These are phyloP conservation scores for Emydomyces testavorans DNA, from an alignment of 2,329 filamentous ascomycete species.

Conservation along the genomic window DNA sequence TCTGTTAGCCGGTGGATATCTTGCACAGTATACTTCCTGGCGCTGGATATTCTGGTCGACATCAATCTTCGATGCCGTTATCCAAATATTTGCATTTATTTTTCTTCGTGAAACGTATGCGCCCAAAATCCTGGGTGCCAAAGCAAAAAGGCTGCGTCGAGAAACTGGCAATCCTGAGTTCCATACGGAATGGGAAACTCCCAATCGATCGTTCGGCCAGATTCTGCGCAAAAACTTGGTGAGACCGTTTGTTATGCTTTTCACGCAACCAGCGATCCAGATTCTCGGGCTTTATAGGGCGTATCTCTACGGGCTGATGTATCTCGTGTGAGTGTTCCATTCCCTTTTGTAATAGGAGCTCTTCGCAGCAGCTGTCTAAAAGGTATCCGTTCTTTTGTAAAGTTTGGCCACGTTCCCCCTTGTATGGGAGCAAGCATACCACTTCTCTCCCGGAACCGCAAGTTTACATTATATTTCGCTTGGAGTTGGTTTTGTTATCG, in stretches of 20 bases:
- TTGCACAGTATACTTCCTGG: slow-evolving; percentile 54
- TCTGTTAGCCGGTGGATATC: slow-evolving; percentile 46
- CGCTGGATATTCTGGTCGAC: slow-evolving; percentile 63
- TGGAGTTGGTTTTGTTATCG: slow-evolving; percentile 51
- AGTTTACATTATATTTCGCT: slow-evolving; percentile 54
- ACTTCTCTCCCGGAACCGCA: slow-evolving; percentile 46
- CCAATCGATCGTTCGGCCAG: slow-evolving; percentile 24
- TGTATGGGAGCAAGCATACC: slow-evolving; percentile 47
- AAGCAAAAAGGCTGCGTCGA: slow-evolving; percentile 40
- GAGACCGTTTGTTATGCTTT: slow-evolving; percentile 46
- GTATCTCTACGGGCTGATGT: slow-evolving; percentile 52
- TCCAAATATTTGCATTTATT: slow-evolving; percentile 52
- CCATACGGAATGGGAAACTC: slow-evolving; percentile 20
- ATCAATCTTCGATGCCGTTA: slow-evolving; percentile 49
- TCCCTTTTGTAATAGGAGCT: too few relatives aligned
- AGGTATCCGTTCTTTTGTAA: not conserved
- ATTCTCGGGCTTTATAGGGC: slow-evolving; percentile 45
- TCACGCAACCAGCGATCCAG: slow-evolving; percentile 51
- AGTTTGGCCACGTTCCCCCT: slow-evolving; percentile 49
- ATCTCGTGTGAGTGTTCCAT: slow-evolving; percentile 37
- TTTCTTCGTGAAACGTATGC: slow-evolving; percentile 56
- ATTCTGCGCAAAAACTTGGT: slow-evolving; percentile 36
- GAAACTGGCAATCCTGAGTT: slow-evolving; percentile 24
- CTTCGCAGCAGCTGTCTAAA: not conserved
- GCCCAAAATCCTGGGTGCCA: slow-evolving; percentile 49